Base-by-base conservation (phyloP, 768 basidiomycete species). In the Boletus barrowsii region DNA sequence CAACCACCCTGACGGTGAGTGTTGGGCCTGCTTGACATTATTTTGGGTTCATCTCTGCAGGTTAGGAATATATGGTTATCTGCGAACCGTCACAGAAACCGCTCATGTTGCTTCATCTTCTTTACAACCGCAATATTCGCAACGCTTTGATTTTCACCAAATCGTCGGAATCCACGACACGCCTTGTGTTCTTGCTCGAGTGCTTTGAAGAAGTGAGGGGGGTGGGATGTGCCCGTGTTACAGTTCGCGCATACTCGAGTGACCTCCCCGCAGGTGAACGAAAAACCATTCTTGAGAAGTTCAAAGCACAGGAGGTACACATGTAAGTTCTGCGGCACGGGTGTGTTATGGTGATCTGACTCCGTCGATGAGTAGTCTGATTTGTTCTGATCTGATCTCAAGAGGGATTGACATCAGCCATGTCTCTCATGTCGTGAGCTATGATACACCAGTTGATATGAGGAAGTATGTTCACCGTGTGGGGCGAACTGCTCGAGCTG, bases 381-480 rank as follows among this genome's bases (percentile, higher is more conserved):
- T 99, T n/a, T 97, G 93, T 68, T 98, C 96, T 3, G 97, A 98
- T 73, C 77, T 99, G 10, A 90, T 98, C 54, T 91, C 96, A 3
- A 86, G 97, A 53, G 97, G 97, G 11, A 93, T 98, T 55, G 96
- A 98, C 65, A 90, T 99, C 53, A 89, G 86, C 54, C 84, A 92
- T 59, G 92, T 98, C 33, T 83, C 86, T 3, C 90, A 97, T 69
- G 96, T 99, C 30, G 83, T 99, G 44, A 94, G 88, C 64, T 98
- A 99, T 69, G 97, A 99, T 67, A 86, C 84, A 3, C 95, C 97
- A 10, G 81, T 97, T n/a, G 97, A 98, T 68, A 94, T 98, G 83
- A 82, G 93, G 47, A 98, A 98, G 70, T 99, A 99, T 65, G 91
- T 99, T 11, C 97, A 99, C 70, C 87, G 97, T 49, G 96, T 95